Evolutionary conservation across 352 stramenopile species (phyloP), one percentile per base, ranked within the genome.

Genomic region (Saprolegnia parasitica): DNA sequence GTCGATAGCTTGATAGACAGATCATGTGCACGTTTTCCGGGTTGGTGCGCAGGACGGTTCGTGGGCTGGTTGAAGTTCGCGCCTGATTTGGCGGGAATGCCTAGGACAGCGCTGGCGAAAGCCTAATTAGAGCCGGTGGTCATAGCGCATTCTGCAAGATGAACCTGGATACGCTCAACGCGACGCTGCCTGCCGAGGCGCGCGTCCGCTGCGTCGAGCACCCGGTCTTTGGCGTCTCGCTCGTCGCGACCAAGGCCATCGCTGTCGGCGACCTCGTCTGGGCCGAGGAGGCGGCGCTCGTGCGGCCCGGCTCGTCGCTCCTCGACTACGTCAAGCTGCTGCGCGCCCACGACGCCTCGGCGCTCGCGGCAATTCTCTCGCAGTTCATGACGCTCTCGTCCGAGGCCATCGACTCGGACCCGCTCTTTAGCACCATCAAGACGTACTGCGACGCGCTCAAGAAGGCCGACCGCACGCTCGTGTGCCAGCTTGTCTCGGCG

Each of bases 111-210:
- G 65, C 57, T 54, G 54, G 65, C 32, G 42, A 67, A 18, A n/a
- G 65, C 42, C 42, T 15, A 15, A 49, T 49, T 15, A 49, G 42
- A 49, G 42, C 42, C 42, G 18, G 42, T 49, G 42, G 42, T 49
- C 42, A n/a, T 49, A n/a, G 2, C 56, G 32, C 65, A 67, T 72
- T 56, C 42, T 72, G 65, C 65, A 72, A 42, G 54, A n/a, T 49
- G 42, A 49, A n/a, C 13, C 13, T 49, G 8, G 42, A n/a, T 49
- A n/a, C 11, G 18, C 42, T 61, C 23, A 61, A 61, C 26, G 23
- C 54, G 10, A 23, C 15, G 11, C 20, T 61, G 54, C 54, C 54
- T 3, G 23, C 23, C 15, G 23, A 42, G 4, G 54, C 54, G 5
- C 20, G 23, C 9, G 54, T 61, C 15, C 54, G 29, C 13, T 61